A percentile compares a stretch with the other conserved stretches of the same genome.
Evolutionary conservation across 1,284 basidiomycete genomes (phyloP).

Genomic region (Vanrija pseudolonga): DNA sequence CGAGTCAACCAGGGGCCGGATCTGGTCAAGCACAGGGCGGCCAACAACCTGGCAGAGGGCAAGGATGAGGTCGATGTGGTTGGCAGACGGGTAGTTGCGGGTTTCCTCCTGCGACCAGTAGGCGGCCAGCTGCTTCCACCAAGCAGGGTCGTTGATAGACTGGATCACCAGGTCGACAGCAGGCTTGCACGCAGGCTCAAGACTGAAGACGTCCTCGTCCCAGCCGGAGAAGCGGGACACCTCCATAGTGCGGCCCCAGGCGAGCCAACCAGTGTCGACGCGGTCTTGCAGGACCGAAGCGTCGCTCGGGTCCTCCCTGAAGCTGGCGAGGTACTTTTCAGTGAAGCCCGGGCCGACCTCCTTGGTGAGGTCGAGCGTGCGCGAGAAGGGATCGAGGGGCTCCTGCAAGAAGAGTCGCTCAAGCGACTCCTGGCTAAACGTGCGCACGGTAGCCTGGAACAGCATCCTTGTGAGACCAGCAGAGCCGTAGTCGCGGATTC

Average conservation of each 20-base stretch:
- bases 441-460: conserved; percentile 77
- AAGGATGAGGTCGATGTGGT: conserved; percentile 52
- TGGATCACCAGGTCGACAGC: conserved; percentile 61
- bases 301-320: conserved; percentile 46
- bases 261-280: conserved; percentile 75
- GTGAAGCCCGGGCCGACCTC: conserved; percentile 52
- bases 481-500: conserved; percentile 69
- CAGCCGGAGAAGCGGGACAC: conserved; percentile 60
- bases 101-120: conserved; percentile 48
- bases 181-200: conserved; percentile 63
- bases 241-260: conserved; percentile 70
- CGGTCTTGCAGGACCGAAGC: conserved; percentile 61
- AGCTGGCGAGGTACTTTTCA: conserved; percentile 54
- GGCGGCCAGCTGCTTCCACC: conserved; percentile 54
- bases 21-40: conserved; percentile 28
- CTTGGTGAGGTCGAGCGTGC: conserved; percentile 54
- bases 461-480: conserved; percentile 69
- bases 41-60: conserved; percentile 52
- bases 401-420: conserved; percentile 70
- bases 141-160: conserved; percentile 56
- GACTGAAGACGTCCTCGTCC: conserved; percentile 56
- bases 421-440: conserved; percentile 64
- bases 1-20: conserved; percentile 37
- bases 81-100: conserved; percentile 48
- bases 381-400: conserved; percentile 69